Evolutionary conservation across 345 rosid genomes (phyloP).

Genomic region (Lagerstroemia speciosa): DNA sequence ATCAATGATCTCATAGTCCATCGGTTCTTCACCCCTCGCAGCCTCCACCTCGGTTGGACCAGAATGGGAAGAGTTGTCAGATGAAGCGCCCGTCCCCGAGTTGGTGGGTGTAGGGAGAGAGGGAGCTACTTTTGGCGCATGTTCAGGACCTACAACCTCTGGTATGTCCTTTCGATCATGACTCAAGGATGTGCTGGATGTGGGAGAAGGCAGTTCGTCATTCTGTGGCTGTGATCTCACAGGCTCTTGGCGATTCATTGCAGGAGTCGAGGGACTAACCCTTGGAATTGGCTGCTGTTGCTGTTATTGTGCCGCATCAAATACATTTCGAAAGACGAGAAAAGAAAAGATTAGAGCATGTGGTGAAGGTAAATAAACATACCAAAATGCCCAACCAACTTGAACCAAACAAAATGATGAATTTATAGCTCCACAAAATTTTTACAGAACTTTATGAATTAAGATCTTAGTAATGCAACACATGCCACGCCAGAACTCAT

Average conservation of each 20-base stretch:
- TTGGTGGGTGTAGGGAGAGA: neutral
- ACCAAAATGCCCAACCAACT: neutral
- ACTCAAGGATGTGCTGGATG: slow-evolving; percentile 55
- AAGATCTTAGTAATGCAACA: neutral
- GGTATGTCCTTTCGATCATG: slow-evolving; percentile 33
- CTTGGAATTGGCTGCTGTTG: slow-evolving; percentile 25
- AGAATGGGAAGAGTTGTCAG: slow-evolving; percentile 27
- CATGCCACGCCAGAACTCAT: neutral
- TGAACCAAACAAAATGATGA: neutral
- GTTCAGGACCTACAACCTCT: slow-evolving; percentile 27
- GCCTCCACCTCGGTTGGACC: slow-evolving; percentile 31
- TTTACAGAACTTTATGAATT: neutral
- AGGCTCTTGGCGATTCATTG: slow-evolving; percentile 27
- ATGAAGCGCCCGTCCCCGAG: slow-evolving; percentile 9
- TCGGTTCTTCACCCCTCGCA: slow-evolving; percentile 28
- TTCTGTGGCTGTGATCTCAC: slow-evolving; percentile 14
- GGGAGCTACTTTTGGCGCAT: slow-evolving; percentile 27
- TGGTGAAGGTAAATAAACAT: neutral
- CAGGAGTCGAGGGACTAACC: neutral
- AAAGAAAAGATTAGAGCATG: neutral
- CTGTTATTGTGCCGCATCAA: neutral
- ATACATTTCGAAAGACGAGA: neutral
- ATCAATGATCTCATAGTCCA: slow-evolving; percentile 1
- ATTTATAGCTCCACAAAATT: neutral
- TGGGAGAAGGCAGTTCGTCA: slow-evolving; percentile 45